Base-by-base conservation (phyloP, 2,329 filamentous ascomycete genomes). In the Stagonosporopsis chrysanthemi region DNA sequence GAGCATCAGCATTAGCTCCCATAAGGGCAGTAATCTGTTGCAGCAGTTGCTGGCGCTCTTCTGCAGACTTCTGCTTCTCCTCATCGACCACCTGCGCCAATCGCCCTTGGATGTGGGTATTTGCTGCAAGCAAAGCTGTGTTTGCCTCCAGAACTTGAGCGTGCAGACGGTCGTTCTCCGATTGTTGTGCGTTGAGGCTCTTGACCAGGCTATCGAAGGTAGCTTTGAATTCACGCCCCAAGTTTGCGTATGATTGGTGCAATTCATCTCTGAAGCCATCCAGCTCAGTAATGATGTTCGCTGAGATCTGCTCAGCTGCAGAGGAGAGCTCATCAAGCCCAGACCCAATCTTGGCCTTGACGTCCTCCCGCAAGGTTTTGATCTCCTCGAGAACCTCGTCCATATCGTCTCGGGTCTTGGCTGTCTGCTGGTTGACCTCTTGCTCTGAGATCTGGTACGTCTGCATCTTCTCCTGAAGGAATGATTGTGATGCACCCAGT, bases 331-430 rank as follows among this genome's bases (percentile, higher is more conserved):
- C 88, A 68, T 91, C 88, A 40, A 98, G 81, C 8, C 93, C 94
- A 70, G 92, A 88, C 2, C 91, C 91, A 44, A 98, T 91, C 60
- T 90, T 89, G 45, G 85, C 82, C 80, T 97, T 97, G 48, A 98
- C 91, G 50, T 91, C 88, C 73, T 97, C 90, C 22, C 94, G 87
- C 23, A 98, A 83, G n/a, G 86, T 87, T 73, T 93, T 93, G 74
- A 98, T 97, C 73, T 96, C 94, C 68, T 95, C 91, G 9, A 99
- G 82, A 1, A 97, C 89, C n/a, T 86, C 82, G 67, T 97, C 93
- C 90, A 97, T 92, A 54, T 93, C 90, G 44, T 93, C 87, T 68
- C 90, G 91, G 2, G 92, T 89, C 60, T 83, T 81, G 23, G 84
- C 81, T 53, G 88, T 90, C 68, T 90, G 88, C 39, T 85, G 81